Base-by-base conservation (phyloP, 2,329 filamentous ascomycete genomes). In the Apiospora saccharicola region DNA sequence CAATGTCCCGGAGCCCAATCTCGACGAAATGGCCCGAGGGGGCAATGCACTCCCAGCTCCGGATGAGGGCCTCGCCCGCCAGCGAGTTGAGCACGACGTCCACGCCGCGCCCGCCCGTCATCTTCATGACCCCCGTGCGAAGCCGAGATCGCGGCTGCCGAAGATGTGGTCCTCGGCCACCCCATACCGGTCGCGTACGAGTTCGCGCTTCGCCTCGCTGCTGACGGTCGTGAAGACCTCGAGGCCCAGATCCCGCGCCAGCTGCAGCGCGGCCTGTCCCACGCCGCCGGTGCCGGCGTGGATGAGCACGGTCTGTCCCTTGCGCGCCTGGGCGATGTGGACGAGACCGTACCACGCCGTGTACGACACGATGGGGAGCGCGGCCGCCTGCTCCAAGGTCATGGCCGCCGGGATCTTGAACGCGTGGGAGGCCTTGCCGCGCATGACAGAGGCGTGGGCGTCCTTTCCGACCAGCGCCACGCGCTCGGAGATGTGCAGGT, bases 1-100 rank as follows among this genome's bases (percentile, higher is more conserved):
- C 70, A 30, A 74, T 74, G 47, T 73, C 73, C 12, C 53, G 71
- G 22, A 64, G 67, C 34, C 73, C 72, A 19, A 74, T 74, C 51
- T 74, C 73, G 64, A 74, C 68, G 30, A 70, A 70, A 7, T 61
- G 64, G 13, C 71, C 71, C 14, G n/a, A 34, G 46, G 24, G 26
- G 37, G 71, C 73, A 49, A 75, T 70, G 67, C 70, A 51, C 13
- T 71, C 44, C 73, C 73, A 75, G 10, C 72, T 72, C 34, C 41
- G 53, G 13, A 43, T 64, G 3, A 75, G 72, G 8, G 69, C 47
- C 64, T 74, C 73, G 22, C 71, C 51, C 22, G 86, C 84, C 19
- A 75, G 41, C 0, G 86, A 81, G 74, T 86, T 86, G 71, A 86
- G 85, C 1, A 86, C 79, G 10, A 86, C 73, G 53, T 88, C 85